phyloP scores from a whole-genome alignment of 2,329 filamentous ascomycete genomes.

The Ceratocystis cacaofunesta region DNA sequence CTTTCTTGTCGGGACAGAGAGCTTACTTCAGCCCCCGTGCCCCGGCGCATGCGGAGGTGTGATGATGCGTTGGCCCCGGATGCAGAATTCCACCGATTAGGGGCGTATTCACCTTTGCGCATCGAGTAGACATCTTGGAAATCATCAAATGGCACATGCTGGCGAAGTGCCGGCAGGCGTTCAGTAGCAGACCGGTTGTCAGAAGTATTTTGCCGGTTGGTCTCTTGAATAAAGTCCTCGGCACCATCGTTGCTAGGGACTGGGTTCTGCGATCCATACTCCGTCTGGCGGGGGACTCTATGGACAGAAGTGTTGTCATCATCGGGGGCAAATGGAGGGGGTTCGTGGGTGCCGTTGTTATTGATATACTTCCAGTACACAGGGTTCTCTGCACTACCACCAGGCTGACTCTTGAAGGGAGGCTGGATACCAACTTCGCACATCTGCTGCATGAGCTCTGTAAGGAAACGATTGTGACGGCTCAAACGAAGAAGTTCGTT shows the following conservation, averaged over 20 bases:
- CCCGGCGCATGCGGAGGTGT: slow-evolving; percentile 11
- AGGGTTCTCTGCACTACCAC: slow-evolving; percentile 53
- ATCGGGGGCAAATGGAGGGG: slow-evolving; percentile 3
- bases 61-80: not conserved
- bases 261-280: not conserved
- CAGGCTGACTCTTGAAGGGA: slow-evolving; percentile 45
- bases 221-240: slow-evolving; percentile 6
- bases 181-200: slow-evolving; percentile 13
- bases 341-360: not conserved
- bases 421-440: slow-evolving; percentile 73
- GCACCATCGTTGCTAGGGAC: not conserved
- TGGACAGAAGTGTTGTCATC: slow-evolving; percentile 9
- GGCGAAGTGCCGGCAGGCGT: slow-evolving; percentile 15
- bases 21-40: slow-evolving; percentile 5
- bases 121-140: slow-evolving; percentile 30
- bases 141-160: slow-evolving; percentile 23
- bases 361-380: slow-evolving; percentile 35
- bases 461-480: slow-evolving; percentile 87
- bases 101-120: slow-evolving; percentile 8
- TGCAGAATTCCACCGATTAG: slow-evolving; percentile 14
- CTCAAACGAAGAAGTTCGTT: slow-evolving; percentile 83
- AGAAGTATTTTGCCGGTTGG: not conserved
- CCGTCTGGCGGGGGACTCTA: slow-evolving; percentile 5
- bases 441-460: slow-evolving; percentile 77
- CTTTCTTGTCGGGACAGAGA: slow-evolving; percentile 15